Percentiles rank a stretch among this genome's conserved stretches.
These are phyloP conservation scores for Cladophialophora carrionii DNA, from an alignment of 2,329 filamentous ascomycete species.

Conservation along the genomic window DNA sequence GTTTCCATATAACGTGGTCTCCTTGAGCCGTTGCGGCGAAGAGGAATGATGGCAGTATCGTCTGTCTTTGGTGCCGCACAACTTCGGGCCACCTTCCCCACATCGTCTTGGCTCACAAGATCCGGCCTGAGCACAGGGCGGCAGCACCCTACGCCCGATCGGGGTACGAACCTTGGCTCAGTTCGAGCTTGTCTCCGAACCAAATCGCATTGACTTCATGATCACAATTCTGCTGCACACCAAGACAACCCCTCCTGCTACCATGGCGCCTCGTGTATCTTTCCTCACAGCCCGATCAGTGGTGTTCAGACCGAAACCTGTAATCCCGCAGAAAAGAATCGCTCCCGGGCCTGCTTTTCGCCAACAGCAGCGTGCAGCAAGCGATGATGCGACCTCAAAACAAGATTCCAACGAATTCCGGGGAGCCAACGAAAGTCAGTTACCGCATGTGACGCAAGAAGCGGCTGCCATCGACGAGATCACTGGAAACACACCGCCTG, in stretches of 20 bases:
- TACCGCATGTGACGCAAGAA: constrained; percentile 68
- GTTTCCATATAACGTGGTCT: too few relatives aligned
- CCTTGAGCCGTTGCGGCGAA: too few relatives aligned
- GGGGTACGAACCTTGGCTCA: background rate
- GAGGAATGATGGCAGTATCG: too few relatives aligned
- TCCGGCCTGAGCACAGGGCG: too few relatives aligned
- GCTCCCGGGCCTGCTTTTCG: constrained; percentile 35
- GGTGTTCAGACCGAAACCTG: constrained; percentile 37
- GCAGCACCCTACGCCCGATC: background rate
- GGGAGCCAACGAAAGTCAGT: constrained; percentile 56
- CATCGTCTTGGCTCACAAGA: too few relatives aligned
- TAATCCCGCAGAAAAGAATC: constrained; percentile 30
- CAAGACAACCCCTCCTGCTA: constrained; percentile 19
- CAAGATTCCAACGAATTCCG: constrained; percentile 37
- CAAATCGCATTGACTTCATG: background rate
- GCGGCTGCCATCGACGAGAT: constrained; percentile 63
- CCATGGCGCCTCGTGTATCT: constrained; percentile 62
- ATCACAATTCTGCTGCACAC: background rate
- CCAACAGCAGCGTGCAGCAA: constrained; percentile 38
- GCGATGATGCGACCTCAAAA: constrained; percentile 40
- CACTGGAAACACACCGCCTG: constrained; percentile 61
- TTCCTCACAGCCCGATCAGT: constrained; percentile 47
- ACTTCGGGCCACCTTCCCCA: too few relatives aligned
- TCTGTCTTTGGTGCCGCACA: too few relatives aligned
- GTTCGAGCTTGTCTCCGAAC: constrained; percentile 2